These are phyloP conservation scores for Cladosporium colombiae DNA, from an alignment of 2,329 filamentous ascomycete species.

Conservation along the genomic window DNA sequence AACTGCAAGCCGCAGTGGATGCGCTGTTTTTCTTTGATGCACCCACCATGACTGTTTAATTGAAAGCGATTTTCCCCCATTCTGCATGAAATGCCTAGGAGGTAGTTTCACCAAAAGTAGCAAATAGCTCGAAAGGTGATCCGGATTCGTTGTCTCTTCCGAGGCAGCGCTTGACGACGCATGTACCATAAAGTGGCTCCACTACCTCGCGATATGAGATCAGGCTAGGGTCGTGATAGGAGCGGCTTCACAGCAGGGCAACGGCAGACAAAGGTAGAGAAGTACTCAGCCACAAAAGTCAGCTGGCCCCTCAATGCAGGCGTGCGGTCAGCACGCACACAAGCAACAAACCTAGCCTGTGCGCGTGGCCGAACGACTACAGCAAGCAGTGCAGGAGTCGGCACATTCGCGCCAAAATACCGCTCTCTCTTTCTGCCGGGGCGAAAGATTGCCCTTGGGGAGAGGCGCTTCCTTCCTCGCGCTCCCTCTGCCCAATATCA, in stretches of 20 bases:
- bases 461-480: slow-evolving; percentile 5
- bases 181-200: background rate
- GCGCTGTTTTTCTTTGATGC: slow-evolving; percentile 19
- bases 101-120: background rate
- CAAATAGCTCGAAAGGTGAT: background rate
- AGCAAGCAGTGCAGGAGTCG: slow-evolving; percentile 1
- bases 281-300: slow-evolving; percentile 15
- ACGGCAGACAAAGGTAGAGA: background rate
- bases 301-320: slow-evolving; percentile 14
- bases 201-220: background rate
- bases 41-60: slow-evolving; percentile 20
- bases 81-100: background rate
- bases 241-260: background rate
- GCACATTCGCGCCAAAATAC: slow-evolving; percentile 7
- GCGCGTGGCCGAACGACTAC: background rate
- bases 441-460: background rate
- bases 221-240: background rate
- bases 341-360: background rate
- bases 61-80: slow-evolving; percentile 17
- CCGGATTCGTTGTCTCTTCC: background rate
- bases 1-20: slow-evolving; percentile 19
- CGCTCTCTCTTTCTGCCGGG: slow-evolving; percentile 6
- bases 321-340: slow-evolving; percentile 15
- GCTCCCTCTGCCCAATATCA: background rate
- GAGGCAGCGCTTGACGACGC: background rate